Evolutionary conservation across 176 grass and related monocot species (phyloP), one percentile per base, ranked within the genome.

Genomic region (Melocanna baccifera): DNA sequence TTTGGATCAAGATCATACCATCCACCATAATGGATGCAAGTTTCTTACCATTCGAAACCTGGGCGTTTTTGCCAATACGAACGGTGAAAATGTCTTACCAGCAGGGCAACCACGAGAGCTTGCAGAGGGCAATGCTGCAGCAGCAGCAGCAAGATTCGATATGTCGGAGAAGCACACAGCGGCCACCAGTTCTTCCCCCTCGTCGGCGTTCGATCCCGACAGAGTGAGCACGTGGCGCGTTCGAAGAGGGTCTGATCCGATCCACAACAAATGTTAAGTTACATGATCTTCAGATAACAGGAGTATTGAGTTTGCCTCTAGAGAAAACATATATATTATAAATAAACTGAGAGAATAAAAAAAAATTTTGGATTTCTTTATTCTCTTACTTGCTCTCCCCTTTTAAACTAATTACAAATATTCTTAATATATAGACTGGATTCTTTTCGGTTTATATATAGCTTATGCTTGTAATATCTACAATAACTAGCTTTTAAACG

Each of bases 201-300:
- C 81, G 2, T 71, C 76, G 7, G 48, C 80, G 39, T 68, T 84
- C 42, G 75, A 87, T 67, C 50, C 52, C 0, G 20, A 90, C 7
- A 84, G 68, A n/a, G 80, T 84, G 80, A 87, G 74, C 80, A 90
- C 84, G 74, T 48, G 62, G 10, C 50, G 85, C 20, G 75, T 87
- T 18, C 71, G 85, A 52, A 69, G 89, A 91, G 85, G 89, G 13
- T 87, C 52, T 18, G 69, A 81, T 68, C 85, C 81, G 6, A 91
- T 91, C 11, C 85, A 91, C 62, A 91, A 87, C 67, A 87, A 87
- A 63, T 84, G 75, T 32, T 80, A 50, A 76, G 62, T 4, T 77
- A 43, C 28, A 46, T 61, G 53, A 58, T 72, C 39, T 64, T 63
- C 52, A 63, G 42, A 75, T 11, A 16, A 1, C 4, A 57, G 3